Conservation (phyloP, 805 yeast species). For the Lipomyces chichibuensis region DNA sequence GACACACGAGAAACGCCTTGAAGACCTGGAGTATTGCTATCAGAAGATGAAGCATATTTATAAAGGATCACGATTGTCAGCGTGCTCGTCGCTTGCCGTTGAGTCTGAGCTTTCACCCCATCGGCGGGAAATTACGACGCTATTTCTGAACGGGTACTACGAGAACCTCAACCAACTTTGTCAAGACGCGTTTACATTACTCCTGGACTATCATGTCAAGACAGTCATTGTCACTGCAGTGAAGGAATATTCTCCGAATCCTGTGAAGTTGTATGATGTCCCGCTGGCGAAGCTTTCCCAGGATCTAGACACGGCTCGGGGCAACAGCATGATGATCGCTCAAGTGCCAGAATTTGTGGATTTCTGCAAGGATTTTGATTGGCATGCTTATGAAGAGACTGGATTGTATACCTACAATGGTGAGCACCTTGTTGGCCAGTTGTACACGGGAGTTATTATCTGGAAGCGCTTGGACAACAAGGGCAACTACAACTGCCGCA, state of each 20-base stretch:
- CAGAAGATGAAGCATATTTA: not conserved
- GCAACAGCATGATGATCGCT: not conserved
- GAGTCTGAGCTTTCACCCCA: not conserved
- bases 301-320: not conserved
- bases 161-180: not conserved
- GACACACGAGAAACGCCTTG: not conserved
- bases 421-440: not conserved
- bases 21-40: not conserved
- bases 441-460: not conserved
- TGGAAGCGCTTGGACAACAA: not conserved
- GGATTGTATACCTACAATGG: not conserved
- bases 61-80: not conserved
- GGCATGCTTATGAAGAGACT: not conserved
- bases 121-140: not conserved
- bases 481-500: constrained; percentile 1
- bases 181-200: not conserved
- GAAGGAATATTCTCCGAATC: not conserved
- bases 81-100: not conserved
- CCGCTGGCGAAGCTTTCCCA: not conserved
- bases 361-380: not conserved
- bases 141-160: not conserved
- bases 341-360: not conserved
- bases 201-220: constrained; percentile 1
- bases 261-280: not conserved
- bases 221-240: not conserved